phyloP scores from a whole-genome alignment of 2,329 filamentous ascomycete species.

The Sporothrix pallida region DNA sequence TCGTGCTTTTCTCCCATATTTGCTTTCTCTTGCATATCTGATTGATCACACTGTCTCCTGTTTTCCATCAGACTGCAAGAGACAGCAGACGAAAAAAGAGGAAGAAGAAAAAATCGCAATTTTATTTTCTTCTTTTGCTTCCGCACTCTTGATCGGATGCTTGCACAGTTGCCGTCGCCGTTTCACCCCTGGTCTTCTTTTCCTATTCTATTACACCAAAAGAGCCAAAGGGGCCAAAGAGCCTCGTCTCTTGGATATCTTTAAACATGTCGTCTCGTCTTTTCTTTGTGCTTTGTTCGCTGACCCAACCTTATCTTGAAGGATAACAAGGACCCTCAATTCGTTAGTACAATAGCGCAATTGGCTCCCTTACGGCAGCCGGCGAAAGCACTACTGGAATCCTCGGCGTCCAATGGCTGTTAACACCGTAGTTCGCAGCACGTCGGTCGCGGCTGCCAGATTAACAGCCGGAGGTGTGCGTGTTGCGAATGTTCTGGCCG shows the following conservation, averaged over 20 bases:
- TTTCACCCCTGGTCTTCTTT: background rate
- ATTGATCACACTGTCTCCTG: background rate
- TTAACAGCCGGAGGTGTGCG: background rate
- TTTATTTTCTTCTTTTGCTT: slow-evolving; percentile 22
- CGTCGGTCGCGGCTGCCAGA: background rate
- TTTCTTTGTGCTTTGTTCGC: background rate
- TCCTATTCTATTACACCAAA: background rate
- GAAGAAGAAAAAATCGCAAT: slow-evolving; percentile 1
- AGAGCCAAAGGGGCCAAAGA: too few relatives aligned
- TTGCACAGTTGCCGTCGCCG: background rate
- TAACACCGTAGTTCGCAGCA: background rate
- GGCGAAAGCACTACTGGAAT: background rate
- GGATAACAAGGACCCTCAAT: background rate
- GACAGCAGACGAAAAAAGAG: background rate
- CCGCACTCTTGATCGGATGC: slow-evolving; percentile 9
- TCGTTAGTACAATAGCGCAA: background rate
- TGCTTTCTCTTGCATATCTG: background rate
- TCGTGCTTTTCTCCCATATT: background rate
- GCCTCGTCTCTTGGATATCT: background rate
- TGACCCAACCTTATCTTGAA: slow-evolving; percentile 13
- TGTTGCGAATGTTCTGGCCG: background rate
- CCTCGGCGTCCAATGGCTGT: background rate
- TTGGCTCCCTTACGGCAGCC: background rate
- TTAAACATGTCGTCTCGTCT: background rate
- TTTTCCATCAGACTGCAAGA: background rate